Base-by-base conservation (phyloP, 129 eudicot species). In the Heracleum sosnowskyi region DNA sequence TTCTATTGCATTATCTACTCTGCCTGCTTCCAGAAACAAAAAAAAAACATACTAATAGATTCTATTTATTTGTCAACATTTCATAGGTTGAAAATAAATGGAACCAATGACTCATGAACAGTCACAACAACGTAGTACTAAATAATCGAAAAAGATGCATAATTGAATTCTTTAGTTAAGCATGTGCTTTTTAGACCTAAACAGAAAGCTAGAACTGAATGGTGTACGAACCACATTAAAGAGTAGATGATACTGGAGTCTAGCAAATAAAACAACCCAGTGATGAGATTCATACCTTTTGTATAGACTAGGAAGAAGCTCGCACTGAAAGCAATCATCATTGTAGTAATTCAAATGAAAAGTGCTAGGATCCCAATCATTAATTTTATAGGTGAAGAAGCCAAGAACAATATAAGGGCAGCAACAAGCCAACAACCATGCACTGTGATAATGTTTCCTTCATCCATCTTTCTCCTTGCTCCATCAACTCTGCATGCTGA, bases 391-490 rank as follows among this genome's bases (percentile, higher is more conserved):
- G 7, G 42, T 39, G 6, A 39, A 39, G 42, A 39, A 39, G 6
- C 42, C 42, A 69, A 31, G 22, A 69, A 69, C 33, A 36, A 2
- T 36, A 36, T 36, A 36, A 36, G 7, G 42, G 42, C 42, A 39
- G 42, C 42, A 39, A 39, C 42, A 39, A 39, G 8, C 42, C 42
- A 39, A 39, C 42, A 39, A 39, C 42, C 42, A 39, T 39, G 9
- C 42, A 39, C 42, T 39, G 42, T 39, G 42, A 39, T 39, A 7
- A 39, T 39, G 80, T 81, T 15, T 76, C 79, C 71, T 68, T 81
- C 84, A 81, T 81, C 84, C 84, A 81, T 5, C 62, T 37, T 29
- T 81, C 84, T 42, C 84, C 62, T 39, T 29, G 76, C 84, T 75
- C 15, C 44, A 78, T 39, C 47, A 81, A 37, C n/a, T 3, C 46